Base-by-base conservation (phyloP, 805 yeast species). In the Saccharomycopsis vini region DNA sequence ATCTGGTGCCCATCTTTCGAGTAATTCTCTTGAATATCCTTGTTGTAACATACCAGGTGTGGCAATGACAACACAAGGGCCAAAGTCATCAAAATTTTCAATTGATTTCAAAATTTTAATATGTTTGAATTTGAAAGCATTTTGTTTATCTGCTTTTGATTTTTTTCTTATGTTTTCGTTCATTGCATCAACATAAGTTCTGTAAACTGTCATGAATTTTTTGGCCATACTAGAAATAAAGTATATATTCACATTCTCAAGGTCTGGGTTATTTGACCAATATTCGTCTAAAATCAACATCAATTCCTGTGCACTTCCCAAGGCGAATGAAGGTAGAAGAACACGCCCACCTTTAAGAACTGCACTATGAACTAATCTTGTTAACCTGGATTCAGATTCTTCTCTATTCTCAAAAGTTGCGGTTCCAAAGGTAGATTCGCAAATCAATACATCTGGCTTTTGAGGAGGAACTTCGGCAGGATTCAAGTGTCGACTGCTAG, bases 21-120 rank as follows among this genome's bases (percentile, higher is more conserved):
- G 69, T 18, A 92, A 68, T 54, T 84, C 92, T 54, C 99, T 71
- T 0, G 97, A 87, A 2, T 89, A 80, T 50, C 99, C 99, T 59
- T 84, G 89, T 60, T 90, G 98, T 39, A 92, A 68, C 99, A 92
- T 92, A 59, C 99, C 99, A 0, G 99, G 99, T 36, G 95, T 79
- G 0, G 98, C 98, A 29, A 92, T 75, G 62, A 92, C 89, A 18
- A 92, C 97, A 53, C 95, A 87, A 3, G 98, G 96, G 0, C 95
- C 95, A 52, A 87, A 73, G 61, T 92, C 98, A 55, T 88, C 95
- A 57, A 92, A 81, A 51, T 76, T 75, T 44, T 89, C 96, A 44
- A 89, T 65, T 50, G 79, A 81, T 48, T 83, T 77, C 38, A 92
- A 72, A 52, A 84, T 83, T 52, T 82, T 81, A 50, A 92, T 80